Percentiles rank a stretch among this genome's conserved stretches.
phyloP scores from a whole-genome alignment of 1,139 yeast species.

The Pichia sp. region DNA sequence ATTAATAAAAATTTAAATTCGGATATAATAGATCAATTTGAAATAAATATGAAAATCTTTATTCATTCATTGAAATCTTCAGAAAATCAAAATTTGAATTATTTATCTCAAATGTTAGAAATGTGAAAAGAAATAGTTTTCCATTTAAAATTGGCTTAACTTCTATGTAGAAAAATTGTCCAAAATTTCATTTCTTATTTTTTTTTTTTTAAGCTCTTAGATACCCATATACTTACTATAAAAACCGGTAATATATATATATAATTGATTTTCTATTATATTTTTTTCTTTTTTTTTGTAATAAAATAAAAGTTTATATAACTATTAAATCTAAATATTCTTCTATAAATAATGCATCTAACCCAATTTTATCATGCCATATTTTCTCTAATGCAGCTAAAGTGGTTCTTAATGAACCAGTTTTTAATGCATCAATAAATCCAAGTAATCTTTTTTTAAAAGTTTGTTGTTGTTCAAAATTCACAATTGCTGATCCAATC shows the following conservation, averaged over 20 bases:
- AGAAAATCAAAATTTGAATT: slow-evolving; percentile 30
- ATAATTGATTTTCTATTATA: too few species aligned
- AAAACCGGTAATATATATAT: too few species aligned
- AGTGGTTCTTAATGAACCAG: slow-evolving; percentile 13
- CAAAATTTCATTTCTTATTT: too few species aligned
- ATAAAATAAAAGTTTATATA: not conserved
- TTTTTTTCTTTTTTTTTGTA: too few species aligned
- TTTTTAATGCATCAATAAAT: slow-evolving; percentile 17
- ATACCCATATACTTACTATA: too few species aligned
- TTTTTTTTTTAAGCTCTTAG: too few species aligned
- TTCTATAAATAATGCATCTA: slow-evolving; percentile 10
- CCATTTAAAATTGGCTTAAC: too few species aligned
- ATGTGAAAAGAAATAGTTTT: too few species aligned
- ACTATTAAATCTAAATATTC: slow-evolving; percentile 9
- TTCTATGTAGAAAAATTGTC: too few species aligned
- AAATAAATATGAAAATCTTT: slow-evolving; percentile 28
- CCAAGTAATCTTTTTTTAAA: slow-evolving; percentile 18
- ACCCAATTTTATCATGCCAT: slow-evolving; percentile 15
- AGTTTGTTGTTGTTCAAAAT: slow-evolving; percentile 14
- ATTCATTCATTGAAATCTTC: slow-evolving; percentile 33
- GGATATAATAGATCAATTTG: slow-evolving; percentile 26
- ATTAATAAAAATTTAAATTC: slow-evolving; percentile 21
- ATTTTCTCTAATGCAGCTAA: slow-evolving; percentile 13
- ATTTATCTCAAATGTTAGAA: slow-evolving; percentile 28
- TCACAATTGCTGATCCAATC: slow-evolving; percentile 20